Evolutionary conservation across 345 rosid species (phyloP).

Genomic region (Trapa bicornis): DNA sequence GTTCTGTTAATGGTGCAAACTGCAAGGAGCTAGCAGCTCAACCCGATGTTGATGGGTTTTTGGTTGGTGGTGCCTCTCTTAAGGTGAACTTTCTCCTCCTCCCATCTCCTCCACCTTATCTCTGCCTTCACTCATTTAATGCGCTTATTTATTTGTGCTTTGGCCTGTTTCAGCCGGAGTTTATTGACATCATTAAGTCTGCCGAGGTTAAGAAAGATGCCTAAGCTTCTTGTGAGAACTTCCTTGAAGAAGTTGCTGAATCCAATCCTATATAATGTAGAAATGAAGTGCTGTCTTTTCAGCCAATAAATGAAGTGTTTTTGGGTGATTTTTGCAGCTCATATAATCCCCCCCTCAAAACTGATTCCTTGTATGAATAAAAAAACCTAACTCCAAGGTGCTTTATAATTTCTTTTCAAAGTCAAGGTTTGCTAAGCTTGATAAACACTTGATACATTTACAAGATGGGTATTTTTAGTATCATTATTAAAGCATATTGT

Average conservation of each 20-base stretch:
- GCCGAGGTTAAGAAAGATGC: constrained; percentile 40
- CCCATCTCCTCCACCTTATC: neutral
- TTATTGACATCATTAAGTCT: constrained; percentile 47
- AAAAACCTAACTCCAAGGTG: neutral
- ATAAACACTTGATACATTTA: neutral
- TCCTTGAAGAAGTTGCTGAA: constrained; percentile 6
- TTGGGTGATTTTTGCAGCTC: neutral
- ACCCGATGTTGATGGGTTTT: constrained; percentile 77
- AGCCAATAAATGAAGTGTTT: neutral
- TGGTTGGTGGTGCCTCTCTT: constrained; percentile 86
- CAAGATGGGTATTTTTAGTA: neutral
- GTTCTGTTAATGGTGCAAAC: constrained; percentile 74
- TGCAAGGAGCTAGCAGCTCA: constrained; percentile 69
- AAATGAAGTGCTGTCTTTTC: neutral
- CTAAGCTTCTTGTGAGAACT: constrained; percentile 10
- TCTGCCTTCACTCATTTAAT: too few relatives aligned
- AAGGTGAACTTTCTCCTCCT: constrained; percentile 29
- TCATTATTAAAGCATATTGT: neutral
- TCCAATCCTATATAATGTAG: neutral
- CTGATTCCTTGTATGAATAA: neutral
- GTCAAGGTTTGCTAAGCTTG: neutral
- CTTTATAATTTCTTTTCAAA: neutral
- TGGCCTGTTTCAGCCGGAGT: constrained; percentile 30
- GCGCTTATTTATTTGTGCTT: neutral
- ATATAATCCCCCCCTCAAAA: neutral